Conservation (phyloP, 2,329 filamentous ascomycete species). For the Fusarium bulbicola region DNA sequence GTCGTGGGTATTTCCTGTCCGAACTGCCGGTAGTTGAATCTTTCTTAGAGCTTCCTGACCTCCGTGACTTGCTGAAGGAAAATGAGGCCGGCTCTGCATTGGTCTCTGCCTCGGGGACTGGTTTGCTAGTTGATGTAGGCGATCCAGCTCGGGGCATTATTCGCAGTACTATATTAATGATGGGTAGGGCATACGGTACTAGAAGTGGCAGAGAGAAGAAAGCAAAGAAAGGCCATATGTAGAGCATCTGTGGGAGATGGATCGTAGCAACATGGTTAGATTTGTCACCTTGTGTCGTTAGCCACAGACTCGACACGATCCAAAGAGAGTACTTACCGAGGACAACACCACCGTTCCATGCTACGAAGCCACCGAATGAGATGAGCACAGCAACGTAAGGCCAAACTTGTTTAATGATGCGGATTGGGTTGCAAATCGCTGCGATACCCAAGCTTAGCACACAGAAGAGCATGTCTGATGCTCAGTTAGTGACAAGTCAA, state of each 20-base stretch:
- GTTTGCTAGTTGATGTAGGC: background rate
- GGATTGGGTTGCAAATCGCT: slow-evolving; percentile 58
- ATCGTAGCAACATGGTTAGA: slow-evolving; percentile 91
- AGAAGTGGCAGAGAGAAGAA: slow-evolving; percentile 91
- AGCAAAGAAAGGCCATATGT: slow-evolving; percentile 88
- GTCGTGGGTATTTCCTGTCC: background rate
- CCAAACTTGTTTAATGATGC: slow-evolving; percentile 60
- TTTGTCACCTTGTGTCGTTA: slow-evolving; percentile 77
- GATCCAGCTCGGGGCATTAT: background rate
- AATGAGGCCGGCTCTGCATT: background rate
- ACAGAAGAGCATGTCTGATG: slow-evolving; percentile 63
- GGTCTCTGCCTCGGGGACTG: background rate
- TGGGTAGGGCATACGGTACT: slow-evolving; percentile 59
- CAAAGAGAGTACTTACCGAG: slow-evolving; percentile 66
- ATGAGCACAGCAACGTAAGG: slow-evolving; percentile 70
- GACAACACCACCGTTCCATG: slow-evolving; percentile 91
- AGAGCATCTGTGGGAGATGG: slow-evolving; percentile 91
- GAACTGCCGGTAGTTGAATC: background rate
- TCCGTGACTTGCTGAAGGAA: slow-evolving; percentile 1
- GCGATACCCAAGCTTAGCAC: slow-evolving; percentile 71
- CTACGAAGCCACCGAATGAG: slow-evolving; percentile 78
- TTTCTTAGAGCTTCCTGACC: background rate
- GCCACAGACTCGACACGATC: background rate
- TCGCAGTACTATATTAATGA: slow-evolving; percentile 27
- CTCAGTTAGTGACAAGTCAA: slow-evolving; percentile 16